Base-by-base conservation (phyloP, 768 basidiomycete species). In the Cystoderma amianthinum region DNA sequence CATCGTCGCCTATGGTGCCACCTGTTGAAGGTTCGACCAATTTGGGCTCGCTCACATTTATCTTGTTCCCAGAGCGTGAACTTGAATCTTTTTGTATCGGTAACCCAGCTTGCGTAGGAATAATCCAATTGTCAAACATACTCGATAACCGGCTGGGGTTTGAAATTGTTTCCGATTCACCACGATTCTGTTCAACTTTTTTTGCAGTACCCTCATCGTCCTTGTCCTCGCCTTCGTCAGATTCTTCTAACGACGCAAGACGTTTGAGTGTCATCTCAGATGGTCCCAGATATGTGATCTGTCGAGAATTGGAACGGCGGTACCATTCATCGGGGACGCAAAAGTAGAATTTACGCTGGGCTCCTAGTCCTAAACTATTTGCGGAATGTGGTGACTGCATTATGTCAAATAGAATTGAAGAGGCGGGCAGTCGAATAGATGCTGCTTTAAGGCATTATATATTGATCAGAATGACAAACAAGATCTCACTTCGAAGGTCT, bases 261-360 rank as follows among this genome's bases (percentile, higher is more conserved):
- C 65, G 67, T 34, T 63, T 64, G 34, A 78, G 61, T 0, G 76
- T 76, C 18, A 67, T 60, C 21, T 79, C 69, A 2, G 78, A 79
- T 2, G 76, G 72, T 23, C 69, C 69, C 6, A 11, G 78, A 76
- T 2, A 69, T 51, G 28, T 60, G 64, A 0, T 76, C 75, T 5
- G n/a, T n/a, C n/a, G n/a, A n/a, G 79, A 72, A 46, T 74, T 83
- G 15, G 79, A 76, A 13, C 84, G 74, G 43, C 79, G 77, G 58
- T 78, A 90, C 88, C 82, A 90, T 53, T 83, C 81, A 40, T 84
- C 84, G 2, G 84, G 84, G 5, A 91, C 76, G 46, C 80, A 84
- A 42, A 89, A 72, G 19, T 72, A 69, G 52, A 84, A 76, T 5
- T 48, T 54, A 6, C 76, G 75, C 15, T 51, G 62, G 1, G 71